Base-by-base conservation (phyloP, 2,329 filamentous ascomycete genomes). In the Boeremia exigua region DNA sequence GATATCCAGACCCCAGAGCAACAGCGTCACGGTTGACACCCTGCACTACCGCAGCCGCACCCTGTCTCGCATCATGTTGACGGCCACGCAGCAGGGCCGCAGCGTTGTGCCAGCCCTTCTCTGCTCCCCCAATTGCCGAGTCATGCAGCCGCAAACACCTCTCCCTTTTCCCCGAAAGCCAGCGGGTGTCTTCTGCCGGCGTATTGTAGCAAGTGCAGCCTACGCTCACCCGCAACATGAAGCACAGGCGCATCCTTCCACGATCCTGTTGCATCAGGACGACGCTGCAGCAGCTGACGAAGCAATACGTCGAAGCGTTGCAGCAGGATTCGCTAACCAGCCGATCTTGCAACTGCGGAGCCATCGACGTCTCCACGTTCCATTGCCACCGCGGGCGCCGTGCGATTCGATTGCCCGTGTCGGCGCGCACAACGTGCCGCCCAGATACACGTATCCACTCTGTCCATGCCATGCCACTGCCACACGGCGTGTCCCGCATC, bases 1-100 rank as follows among this genome's bases (percentile, higher is more conserved):
- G 6, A 37, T 28, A 30, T 17, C 17, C 6, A 46, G 29, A 12
- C 25, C 10, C 23, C 17, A 37, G 17, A 43, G 23, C 36, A 30
- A 38, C 30, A 49, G 15, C 42, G 39, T 28, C 34, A 19, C 15
- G 28, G 12, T 40, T 29, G 9, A 19, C 33, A 40, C 46, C 46
- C 46, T 55, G 52, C 52, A 28, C 11, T 40, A 51, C 36, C 46
- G 42, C 36, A 47, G 25, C 36, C 30, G 36, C 47, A 32, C 53
- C 53, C 53, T 56, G 53, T 56, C 53, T 56, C 53, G 38, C 53
- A 56, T 56, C 53, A 50, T 51, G 29, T 47, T 42, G 40, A 50
- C 47, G 47, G 47, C 29, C 40, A 36, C 11, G 40, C 36, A 23
- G 23, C 29, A 55, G 40, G 46, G 40, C 40, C 33, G 36, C 40